phyloP scores from a whole-genome alignment of 2,329 filamentous ascomycete genomes.

The Fusarium mangiferae region DNA sequence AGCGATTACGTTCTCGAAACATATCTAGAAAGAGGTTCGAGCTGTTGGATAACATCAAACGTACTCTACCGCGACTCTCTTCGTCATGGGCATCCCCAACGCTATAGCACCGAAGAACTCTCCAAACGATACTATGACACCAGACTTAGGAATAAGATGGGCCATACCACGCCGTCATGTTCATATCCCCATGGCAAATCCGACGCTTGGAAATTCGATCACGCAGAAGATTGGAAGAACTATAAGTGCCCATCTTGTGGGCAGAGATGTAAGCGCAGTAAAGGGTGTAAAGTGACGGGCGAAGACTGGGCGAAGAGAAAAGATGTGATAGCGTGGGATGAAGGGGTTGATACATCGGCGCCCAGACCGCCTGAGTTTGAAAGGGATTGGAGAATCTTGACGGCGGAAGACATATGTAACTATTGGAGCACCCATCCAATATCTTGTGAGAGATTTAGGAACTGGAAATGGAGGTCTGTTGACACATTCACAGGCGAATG shows the following conservation, averaged over 20 bases:
- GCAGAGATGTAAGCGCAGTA: background rate
- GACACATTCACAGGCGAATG: background rate
- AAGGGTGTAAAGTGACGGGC: background rate
- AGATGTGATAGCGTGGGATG: background rate
- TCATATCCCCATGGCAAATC: background rate
- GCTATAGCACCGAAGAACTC: background rate
- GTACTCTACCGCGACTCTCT: conserved; percentile 5
- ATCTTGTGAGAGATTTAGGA: background rate
- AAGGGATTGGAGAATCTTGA: conserved; percentile 1
- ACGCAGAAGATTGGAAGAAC: background rate
- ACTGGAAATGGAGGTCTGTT: conserved; percentile 19
- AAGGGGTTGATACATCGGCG: background rate
- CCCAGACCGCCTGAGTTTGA: conserved; percentile 15
- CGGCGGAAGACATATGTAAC: background rate
- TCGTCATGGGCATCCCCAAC: background rate
- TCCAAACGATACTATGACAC: background rate
- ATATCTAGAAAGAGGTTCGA: background rate
- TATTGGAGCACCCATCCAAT: background rate
- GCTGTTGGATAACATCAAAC: background rate
- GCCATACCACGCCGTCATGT: background rate
- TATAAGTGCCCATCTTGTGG: conserved; percentile 1
- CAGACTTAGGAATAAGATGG: background rate
- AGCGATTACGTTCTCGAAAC: conserved; percentile 14
- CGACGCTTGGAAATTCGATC: background rate
- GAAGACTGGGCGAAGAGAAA: background rate